phyloP scores from a whole-genome alignment of 1,139 yeast genomes.

The Cylindricascospora bacillispora region DNA sequence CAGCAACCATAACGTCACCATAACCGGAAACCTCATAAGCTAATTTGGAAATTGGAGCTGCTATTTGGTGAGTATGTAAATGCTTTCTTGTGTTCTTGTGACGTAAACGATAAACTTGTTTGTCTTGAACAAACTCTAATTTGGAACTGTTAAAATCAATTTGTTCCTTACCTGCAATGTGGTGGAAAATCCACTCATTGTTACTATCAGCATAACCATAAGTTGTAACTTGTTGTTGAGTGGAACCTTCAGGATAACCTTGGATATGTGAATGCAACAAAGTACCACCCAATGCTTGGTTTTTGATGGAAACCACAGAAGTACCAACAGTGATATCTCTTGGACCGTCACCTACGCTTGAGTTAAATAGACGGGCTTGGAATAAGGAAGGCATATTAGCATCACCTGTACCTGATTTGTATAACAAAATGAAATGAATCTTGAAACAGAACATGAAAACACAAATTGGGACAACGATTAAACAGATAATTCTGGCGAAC shows the following conservation, averaged over 20 bases:
- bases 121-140: not conserved
- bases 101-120: constrained; percentile 37
- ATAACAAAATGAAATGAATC: constrained; percentile 63
- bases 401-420: constrained; percentile 70
- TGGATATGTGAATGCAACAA: constrained; percentile 61
- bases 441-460: constrained; percentile 68
- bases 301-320: constrained; percentile 51
- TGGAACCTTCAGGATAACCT: constrained; percentile 58
- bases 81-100: constrained; percentile 43
- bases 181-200: constrained; percentile 37
- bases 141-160: not conserved
- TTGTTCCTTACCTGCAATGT: constrained; percentile 25
- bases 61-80: constrained; percentile 50
- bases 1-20: constrained; percentile 44
- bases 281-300: constrained; percentile 63
- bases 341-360: constrained; percentile 43
- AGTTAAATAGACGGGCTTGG: constrained; percentile 51
- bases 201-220: constrained; percentile 63
- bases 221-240: constrained; percentile 64
- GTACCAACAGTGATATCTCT: constrained; percentile 45
- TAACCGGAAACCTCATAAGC: constrained; percentile 59
- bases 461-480: constrained; percentile 62
- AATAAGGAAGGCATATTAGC: constrained; percentile 59
- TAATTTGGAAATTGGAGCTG: constrained; percentile 41
- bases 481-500: constrained; percentile 46